These are phyloP conservation scores for Wickerhamomyces chaumierensis DNA, from an alignment of 805 yeast species.

Conservation along the genomic window DNA sequence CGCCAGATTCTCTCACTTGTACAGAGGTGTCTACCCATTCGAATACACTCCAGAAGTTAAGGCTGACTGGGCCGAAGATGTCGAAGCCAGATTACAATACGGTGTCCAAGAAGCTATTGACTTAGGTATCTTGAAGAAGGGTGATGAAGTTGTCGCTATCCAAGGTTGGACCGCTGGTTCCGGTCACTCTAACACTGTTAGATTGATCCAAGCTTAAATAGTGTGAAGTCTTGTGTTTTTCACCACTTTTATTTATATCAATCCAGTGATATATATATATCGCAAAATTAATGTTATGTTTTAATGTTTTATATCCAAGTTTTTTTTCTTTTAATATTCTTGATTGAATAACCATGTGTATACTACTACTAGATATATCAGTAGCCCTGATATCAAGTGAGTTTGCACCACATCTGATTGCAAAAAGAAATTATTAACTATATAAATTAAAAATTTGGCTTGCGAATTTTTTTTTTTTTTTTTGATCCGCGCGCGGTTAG, in stretches of 20 bases:
- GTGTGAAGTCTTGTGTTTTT: too few species aligned
- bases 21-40: conserved; percentile 98
- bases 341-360: too few species aligned
- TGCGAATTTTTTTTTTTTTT: too few species aligned
- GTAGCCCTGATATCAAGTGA: too few species aligned
- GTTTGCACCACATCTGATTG: too few species aligned
- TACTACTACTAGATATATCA: too few species aligned
- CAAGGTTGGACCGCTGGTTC: conserved; percentile 99
- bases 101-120: conserved; percentile 85
- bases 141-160: conserved; percentile 85
- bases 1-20: conserved; percentile 92
- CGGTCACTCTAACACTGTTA: conserved; percentile 98
- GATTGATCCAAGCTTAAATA: conserved; percentile 67
- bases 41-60: conserved; percentile 49
- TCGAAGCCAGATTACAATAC: conserved; percentile 86
- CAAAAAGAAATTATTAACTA: too few species aligned
- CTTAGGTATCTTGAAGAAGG: conserved; percentile 75
- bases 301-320: too few species aligned
- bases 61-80: conserved; percentile 92
- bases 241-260: too few species aligned
- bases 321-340: background rate
- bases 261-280: too few species aligned
- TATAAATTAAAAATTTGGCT: too few species aligned
- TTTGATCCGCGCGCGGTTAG: too few species aligned
- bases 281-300: background rate